A percentile compares a stretch with the other conserved stretches of the same genome.
Conservation (phyloP, 495 filamentous ascomycete genomes). For the Pseudomonodictys pantanalensis region DNA sequence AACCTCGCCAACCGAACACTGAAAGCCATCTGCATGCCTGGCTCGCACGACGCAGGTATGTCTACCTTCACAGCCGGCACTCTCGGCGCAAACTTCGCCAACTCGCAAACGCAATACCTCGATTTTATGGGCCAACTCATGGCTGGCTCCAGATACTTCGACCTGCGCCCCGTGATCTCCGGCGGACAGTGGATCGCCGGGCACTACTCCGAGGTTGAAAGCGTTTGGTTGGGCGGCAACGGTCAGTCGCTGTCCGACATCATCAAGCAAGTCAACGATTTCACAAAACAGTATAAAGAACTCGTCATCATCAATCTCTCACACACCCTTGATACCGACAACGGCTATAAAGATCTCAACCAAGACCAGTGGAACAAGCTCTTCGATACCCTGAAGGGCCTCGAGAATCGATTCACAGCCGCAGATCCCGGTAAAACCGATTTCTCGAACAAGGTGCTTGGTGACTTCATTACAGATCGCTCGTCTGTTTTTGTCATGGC, state of each 20-base stretch:
- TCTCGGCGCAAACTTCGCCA: constrained; percentile 23
- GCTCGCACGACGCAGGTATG: constrained; percentile 34
- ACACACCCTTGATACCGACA: constrained; percentile 31
- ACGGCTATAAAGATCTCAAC: constrained; percentile 25
- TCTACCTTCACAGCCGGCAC: constrained; percentile 18
- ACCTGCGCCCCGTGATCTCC: constrained; percentile 31
- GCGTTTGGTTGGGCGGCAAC: constrained; percentile 28
- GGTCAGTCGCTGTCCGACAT: constrained; percentile 29
- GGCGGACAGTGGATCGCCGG: constrained; percentile 30
- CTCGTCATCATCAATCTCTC: constrained; percentile 32
- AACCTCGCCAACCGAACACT: constrained; percentile 26
- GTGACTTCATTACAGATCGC: constrained; percentile 25
- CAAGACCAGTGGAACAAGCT: constrained; percentile 34
- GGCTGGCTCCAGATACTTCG: constrained; percentile 29
- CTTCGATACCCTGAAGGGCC: constrained; percentile 26
- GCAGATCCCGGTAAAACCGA: constrained; percentile 24
- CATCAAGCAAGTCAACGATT: constrained; percentile 28
- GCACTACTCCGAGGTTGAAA: constrained; percentile 30
- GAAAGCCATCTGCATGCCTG: constrained; percentile 31
- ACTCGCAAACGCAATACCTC: constrained; percentile 29
- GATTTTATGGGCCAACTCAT: constrained; percentile 27
- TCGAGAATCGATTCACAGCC: constrained; percentile 24
- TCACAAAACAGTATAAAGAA: constrained; percentile 32
- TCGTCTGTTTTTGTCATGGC: constrained; percentile 29
- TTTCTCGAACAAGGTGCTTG: constrained; percentile 17